Conservation (phyloP, 768 basidiomycete species). For the Suillus brevipes region DNA sequence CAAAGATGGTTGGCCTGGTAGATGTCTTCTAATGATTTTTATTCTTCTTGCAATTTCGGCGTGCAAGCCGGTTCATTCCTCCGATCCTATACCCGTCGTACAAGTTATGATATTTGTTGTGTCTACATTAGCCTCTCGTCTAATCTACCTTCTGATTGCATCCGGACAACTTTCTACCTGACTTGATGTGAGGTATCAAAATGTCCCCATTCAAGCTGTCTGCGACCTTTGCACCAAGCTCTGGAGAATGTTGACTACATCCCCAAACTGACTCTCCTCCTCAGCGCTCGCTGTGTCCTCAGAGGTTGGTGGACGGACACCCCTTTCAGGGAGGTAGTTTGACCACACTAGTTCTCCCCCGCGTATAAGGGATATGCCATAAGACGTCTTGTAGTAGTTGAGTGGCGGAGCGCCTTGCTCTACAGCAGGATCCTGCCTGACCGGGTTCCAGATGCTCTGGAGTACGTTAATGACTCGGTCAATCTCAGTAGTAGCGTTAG, state of each 20-base stretch:
- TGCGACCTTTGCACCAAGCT: constrained; percentile 29
- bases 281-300: constrained; percentile 52
- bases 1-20: neutral
- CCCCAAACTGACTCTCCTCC: constrained; percentile 65
- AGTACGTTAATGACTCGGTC: neutral
- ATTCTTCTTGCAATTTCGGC: neutral
- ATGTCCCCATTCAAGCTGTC: constrained; percentile 18
- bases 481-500: neutral
- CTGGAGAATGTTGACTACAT: constrained; percentile 69
- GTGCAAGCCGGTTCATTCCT: neutral
- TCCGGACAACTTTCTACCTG: neutral
- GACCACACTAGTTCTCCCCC: constrained; percentile 1
- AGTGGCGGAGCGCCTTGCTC: constrained; percentile 1
- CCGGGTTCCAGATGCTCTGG: neutral
- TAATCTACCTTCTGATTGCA: neutral
- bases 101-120: neutral
- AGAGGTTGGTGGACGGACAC: constrained; percentile 33
- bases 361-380: neutral
- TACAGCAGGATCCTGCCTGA: neutral
- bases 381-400: constrained; percentile 1
- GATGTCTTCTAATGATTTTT: neutral
- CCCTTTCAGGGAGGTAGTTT: constrained; percentile 54
- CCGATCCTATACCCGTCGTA: neutral
- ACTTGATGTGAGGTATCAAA: too few relatives aligned
- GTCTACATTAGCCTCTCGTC: neutral